Evolutionary conservation across 1,284 basidiomycete species (phyloP), one percentile per base, ranked within the genome.

Genomic region (Wallemia hederae): DNA sequence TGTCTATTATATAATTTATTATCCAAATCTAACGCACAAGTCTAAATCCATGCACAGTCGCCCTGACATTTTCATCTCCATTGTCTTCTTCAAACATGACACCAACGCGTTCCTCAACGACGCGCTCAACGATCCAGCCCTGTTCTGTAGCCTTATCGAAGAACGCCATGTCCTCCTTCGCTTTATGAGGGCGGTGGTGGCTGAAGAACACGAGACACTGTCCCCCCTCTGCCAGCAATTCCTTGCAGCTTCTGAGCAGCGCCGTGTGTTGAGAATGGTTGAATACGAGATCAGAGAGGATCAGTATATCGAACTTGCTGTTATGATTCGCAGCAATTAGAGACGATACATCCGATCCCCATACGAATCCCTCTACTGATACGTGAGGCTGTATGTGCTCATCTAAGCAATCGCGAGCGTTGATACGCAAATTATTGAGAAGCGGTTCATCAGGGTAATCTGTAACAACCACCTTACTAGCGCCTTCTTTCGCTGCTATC

Each of bases 271-370:
- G 81, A 1, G 84, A 85, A 65, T 86, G 83, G 64, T 85, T 91
- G 71, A 91, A 91, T 27, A 92, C 78, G 31, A 97, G 78, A 71
- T 97, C 92, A 0, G 86, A 91, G 59, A 97, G 76, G 61, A 97
- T 81, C 63, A 97, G 77, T 15, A 92, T 67, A 66, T 94, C 81
- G 65, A 85, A 96, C 55, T 71, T 68, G 64, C 62, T 22, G 39
- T n/a, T n/a, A n/a, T 22, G 5, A n/a, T 49, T 49, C 5, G 39
- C 39, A 15, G 11, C 39, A 17, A 49, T 7, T 7, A 29, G 33
- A 39, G 27, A 58, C 24, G 55, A n/a, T 2, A 26, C 17, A 19
- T 27, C 61, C 3, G 61, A 58, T 1, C 60, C 55, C 60, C 59
- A 58, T 29, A 26, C n/a, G 15, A 7, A 31, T 19, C 58, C 49